Percentiles rank a stretch among this genome's conserved stretches.
These are phyloP conservation scores for Chamaenerion angustifolium DNA, from an alignment of 345 rosid species.

Conservation along the genomic window DNA sequence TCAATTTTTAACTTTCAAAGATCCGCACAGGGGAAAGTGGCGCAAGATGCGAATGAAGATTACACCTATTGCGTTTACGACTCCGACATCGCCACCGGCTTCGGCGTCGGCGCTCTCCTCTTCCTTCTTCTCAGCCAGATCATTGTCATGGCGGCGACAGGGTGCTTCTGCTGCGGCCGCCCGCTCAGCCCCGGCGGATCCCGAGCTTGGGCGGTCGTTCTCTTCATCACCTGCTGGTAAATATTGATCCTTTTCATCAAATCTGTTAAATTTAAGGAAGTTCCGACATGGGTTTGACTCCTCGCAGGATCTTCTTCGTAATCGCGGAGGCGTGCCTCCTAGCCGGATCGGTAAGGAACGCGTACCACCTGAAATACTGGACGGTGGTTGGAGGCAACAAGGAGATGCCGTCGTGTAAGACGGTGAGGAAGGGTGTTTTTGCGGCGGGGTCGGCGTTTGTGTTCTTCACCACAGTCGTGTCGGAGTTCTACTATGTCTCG, in stretches of 20 bases:
- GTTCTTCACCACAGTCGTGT: constrained; percentile 59
- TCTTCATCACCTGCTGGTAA: constrained; percentile 84
- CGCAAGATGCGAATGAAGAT: constrained; percentile 29
- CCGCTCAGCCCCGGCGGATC: constrained; percentile 71
- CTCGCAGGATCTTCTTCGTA: constrained; percentile 60
- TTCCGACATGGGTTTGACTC: background rate
- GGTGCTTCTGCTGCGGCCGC: constrained; percentile 91
- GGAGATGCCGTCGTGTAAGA: constrained; percentile 51
- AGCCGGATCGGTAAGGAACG: constrained; percentile 81
- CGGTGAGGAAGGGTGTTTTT: constrained; percentile 77
- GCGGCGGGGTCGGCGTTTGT: constrained; percentile 84
- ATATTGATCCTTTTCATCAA: background rate
- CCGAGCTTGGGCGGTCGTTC: constrained; percentile 72
- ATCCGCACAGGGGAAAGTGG: constrained; percentile 37
- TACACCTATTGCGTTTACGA: constrained; percentile 64
- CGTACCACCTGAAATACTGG: constrained; percentile 81
- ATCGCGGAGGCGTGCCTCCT: constrained; percentile 74
- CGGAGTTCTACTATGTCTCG: constrained; percentile 60
- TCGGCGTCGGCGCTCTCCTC: constrained; percentile 68
- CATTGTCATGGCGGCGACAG: constrained; percentile 73
- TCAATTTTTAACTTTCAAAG: constrained; percentile 5
- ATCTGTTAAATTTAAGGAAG: background rate
- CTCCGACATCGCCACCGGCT: constrained; percentile 78
- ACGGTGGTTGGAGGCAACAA: constrained; percentile 39
- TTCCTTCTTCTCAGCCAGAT: constrained; percentile 62